Conservation (phyloP, 768 basidiomycete species). For the Lentinula aciculospora region DNA sequence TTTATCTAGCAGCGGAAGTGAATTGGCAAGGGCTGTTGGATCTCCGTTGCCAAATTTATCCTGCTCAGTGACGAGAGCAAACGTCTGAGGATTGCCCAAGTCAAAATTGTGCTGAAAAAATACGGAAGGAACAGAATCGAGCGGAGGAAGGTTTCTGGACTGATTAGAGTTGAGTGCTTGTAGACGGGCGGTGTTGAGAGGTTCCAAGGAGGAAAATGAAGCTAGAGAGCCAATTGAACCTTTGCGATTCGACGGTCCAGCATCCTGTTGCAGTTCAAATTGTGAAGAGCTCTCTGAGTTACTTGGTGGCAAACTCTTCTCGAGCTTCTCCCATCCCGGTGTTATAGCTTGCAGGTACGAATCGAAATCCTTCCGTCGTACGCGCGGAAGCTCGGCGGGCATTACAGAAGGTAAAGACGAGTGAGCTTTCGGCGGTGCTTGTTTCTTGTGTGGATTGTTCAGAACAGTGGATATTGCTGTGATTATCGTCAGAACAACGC, state of each 20-base stretch:
- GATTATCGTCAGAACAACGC: not conserved
- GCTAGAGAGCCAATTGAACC: constrained; percentile 8
- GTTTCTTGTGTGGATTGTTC: constrained; percentile 81
- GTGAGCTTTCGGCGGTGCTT: constrained; percentile 85
- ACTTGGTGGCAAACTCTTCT: constrained; percentile 16
- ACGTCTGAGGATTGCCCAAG: constrained; percentile 74
- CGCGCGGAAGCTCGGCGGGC: constrained; percentile 73
- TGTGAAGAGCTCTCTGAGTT: constrained; percentile 19
- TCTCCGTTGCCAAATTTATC: constrained; percentile 36
- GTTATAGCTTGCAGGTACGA: constrained; percentile 67
- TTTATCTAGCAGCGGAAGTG: constrained; percentile 77
- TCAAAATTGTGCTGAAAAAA: constrained; percentile 81
- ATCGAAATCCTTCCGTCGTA: constrained; percentile 80
- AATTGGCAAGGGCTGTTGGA: constrained; percentile 57
- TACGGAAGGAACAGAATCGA: constrained; percentile 71
- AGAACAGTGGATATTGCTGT: constrained; percentile 91
- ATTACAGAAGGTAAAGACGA: constrained; percentile 68
- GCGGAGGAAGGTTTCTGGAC: constrained; percentile 52
- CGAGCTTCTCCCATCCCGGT: constrained; percentile 75
- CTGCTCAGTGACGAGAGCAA: constrained; percentile 70
- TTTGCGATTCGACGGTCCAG: constrained; percentile 19
- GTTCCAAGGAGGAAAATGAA: constrained; percentile 6
- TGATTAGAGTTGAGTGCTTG: constrained; percentile 21
- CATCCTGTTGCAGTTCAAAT: constrained; percentile 33
- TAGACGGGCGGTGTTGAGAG: constrained; percentile 1